These are phyloP conservation scores for Coniosporium tulheliwenetii DNA, from an alignment of 2,329 filamentous ascomycete genomes.

Conservation along the genomic window DNA sequence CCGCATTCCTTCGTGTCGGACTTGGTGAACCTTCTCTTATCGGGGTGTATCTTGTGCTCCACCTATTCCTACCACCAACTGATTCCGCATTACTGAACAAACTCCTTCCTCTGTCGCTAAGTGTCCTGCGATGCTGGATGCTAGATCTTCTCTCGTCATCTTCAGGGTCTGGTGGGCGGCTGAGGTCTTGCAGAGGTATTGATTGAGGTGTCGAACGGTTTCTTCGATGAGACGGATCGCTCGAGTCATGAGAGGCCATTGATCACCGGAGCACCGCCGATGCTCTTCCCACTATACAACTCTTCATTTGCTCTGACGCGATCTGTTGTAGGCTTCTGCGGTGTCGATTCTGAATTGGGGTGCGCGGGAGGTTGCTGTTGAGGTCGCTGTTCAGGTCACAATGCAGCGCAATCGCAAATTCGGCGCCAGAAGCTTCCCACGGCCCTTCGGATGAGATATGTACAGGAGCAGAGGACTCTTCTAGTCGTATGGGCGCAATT, in stretches of 20 bases:
- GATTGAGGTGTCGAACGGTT: conserved; percentile 38
- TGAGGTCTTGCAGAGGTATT: conserved; percentile 52
- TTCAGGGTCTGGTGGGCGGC: conserved; percentile 17
- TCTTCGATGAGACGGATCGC: conserved; percentile 23
- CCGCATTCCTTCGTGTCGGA: conserved; percentile 13
- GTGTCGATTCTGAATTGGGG: no score
- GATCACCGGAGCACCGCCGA: no score
- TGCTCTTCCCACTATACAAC: no score
- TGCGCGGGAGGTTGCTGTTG: no score
- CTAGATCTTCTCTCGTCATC: conserved; percentile 13
- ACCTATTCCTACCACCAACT: conserved; percentile 22
- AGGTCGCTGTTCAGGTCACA: no score
- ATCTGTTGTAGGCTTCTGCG: no score
- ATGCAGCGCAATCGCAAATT: no score
- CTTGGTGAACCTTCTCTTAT: conserved; percentile 37
- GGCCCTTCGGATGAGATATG: no score
- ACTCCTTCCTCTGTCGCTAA: conserved; percentile 32
- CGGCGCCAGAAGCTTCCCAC: no score
- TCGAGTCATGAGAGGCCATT: conserved; percentile 31
- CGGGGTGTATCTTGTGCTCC: conserved; percentile 34
- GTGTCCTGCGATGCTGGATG: conserved; percentile 24
- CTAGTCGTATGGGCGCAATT: no score
- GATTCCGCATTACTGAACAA: conserved; percentile 27
- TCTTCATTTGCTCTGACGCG: no score
- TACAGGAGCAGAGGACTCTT: no score